Base-by-base conservation (phyloP, 73 alveolate genomes). In the Stentor roeselii region DNA sequence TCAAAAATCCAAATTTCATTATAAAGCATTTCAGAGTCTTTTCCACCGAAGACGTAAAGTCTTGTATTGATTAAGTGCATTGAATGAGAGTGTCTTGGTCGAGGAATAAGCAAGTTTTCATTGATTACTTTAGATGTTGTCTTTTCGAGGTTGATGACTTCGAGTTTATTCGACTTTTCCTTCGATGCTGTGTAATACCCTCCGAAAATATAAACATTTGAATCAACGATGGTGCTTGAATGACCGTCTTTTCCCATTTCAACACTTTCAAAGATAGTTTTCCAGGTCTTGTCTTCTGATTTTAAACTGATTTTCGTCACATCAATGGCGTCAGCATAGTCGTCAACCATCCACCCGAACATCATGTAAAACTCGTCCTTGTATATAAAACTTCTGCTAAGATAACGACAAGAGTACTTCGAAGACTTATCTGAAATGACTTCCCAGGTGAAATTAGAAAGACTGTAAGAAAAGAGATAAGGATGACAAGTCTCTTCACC, bases 41-140 rank as follows among this genome's bases (percentile, higher is more conserved):
- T 50, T 1, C 82, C 82, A 15, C 82, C 82, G 31, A 67, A 67
- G 32, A 67, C 31, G 15, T 58, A 58, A 31, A 58, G 74, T 21
- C 15, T 21, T 31, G 35, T 31, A 21, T 58, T 31, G 27, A 58
- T 58, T 1, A 31, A n/a, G 15, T 58, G 35, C 74, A 58, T 58
- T 58, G 74, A 0, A 67, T 67, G 82, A 67, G 11, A 67, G 21
- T 15, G 32, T 67, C 82, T 67, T 32, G 82, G 37, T 2, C 27
- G 21, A 14, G 82, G 82, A 67, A 15, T 30, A n/a, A n/a, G n/a
- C 15, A 67, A 0, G 21, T 32, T 67, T 27, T 1, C 31, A 67
- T 15, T 1, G 27, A n/a, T n/a, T 67, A 67, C n/a, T 15, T 31
- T 32, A 27, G 38, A 1, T 15, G 15, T 27, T 15, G 38, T 27